Conservation (phyloP, 148 eudicot species). For the Fagopyrum homotropicum region DNA sequence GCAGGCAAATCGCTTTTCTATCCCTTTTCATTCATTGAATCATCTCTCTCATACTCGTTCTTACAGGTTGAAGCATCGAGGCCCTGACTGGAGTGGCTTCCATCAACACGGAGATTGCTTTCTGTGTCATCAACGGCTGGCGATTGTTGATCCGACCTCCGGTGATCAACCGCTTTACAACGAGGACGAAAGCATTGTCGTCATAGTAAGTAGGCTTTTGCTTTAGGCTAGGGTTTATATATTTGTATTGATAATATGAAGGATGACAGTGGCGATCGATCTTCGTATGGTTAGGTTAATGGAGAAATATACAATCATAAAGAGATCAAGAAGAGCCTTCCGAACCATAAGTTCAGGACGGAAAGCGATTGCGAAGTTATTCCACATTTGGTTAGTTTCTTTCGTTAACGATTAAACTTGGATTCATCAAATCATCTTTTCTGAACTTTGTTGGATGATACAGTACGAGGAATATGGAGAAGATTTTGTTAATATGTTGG, state of each 20-base stretch:
- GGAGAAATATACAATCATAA: conserved; percentile 93
- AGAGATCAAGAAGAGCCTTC: conserved; percentile 43
- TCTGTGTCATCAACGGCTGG: conserved; percentile 78
- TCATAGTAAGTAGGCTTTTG: conserved; percentile 35
- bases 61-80: conserved; percentile 72
- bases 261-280: too few species aligned
- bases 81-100: conserved; percentile 92
- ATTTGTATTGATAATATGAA: too few species aligned
- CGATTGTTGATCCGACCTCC: conserved; percentile 83
- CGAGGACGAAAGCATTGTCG: conserved; percentile 51
- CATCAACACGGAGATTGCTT: conserved; percentile 65
- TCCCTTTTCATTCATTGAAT: too few species aligned
- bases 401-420: neutral
- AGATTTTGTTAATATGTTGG: conserved; percentile 76
- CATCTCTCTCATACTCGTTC: neutral
- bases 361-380: conserved; percentile 95
- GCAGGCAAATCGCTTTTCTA: conserved; percentile 40
- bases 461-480: conserved; percentile 96
- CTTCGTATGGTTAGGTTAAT: conserved; percentile 39
- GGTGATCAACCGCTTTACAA: conserved; percentile 91
- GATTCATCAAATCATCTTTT: neutral
- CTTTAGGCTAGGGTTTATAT: too few species aligned
- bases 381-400: conserved; percentile 65
- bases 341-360: conserved; percentile 62
- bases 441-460: neutral